Evolutionary conservation across 148 eudicot genomes (phyloP).

Genomic region (Cornus kousa): DNA sequence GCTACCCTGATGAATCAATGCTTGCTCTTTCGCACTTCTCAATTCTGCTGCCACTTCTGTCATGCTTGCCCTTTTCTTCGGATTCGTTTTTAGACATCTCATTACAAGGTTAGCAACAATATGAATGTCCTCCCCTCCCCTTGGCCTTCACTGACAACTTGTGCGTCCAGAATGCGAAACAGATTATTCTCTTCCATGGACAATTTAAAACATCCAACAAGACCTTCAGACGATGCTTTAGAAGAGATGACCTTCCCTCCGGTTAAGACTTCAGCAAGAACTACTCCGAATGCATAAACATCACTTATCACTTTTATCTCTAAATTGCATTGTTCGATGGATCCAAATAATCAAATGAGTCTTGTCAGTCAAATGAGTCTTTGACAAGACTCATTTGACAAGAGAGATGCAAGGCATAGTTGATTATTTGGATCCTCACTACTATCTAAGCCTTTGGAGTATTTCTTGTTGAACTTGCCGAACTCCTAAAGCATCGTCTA

Average conservation of each 20-base stretch:
- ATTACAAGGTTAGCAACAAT: neutral
- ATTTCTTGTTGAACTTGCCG: neutral
- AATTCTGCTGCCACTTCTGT: neutral
- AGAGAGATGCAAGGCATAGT: neutral
- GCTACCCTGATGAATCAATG: too few relatives aligned
- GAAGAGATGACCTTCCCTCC: neutral
- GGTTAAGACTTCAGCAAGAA: neutral
- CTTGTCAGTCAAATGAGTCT: neutral
- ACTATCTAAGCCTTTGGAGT: neutral
- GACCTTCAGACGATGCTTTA: neutral
- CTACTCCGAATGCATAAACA: neutral
- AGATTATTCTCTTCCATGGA: neutral
- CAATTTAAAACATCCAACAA: neutral
- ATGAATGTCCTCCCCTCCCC: neutral
- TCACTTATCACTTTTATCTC: neutral
- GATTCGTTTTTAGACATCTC: constrained; percentile 4
- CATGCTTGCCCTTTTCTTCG: constrained; percentile 7
- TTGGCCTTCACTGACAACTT: neutral
- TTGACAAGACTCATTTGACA: neutral
- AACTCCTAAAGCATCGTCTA: neutral
- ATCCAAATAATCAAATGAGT: constrained; percentile 6
- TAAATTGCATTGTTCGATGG: neutral
- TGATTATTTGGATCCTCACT: constrained; percentile 2
- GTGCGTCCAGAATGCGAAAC: neutral
- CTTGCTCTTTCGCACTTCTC: too few relatives aligned